Evolutionary conservation across 805 yeast genomes (phyloP).

Genomic region (Priceomyces carsonii): DNA sequence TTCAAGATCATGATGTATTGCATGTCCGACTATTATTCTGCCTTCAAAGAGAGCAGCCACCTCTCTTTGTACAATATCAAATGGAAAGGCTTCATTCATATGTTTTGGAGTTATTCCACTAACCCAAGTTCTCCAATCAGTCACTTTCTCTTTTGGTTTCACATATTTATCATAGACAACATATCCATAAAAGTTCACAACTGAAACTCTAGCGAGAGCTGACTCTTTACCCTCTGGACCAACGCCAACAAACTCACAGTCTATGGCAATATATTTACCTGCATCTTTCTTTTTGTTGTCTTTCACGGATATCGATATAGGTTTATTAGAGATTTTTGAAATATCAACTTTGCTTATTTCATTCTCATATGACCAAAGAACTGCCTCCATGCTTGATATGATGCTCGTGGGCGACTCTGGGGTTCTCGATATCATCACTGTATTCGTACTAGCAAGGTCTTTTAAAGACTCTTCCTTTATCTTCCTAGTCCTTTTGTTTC

Average conservation of each 20-base stretch:
- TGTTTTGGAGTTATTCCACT: conserved; percentile 77
- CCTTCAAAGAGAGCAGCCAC: conserved; percentile 55
- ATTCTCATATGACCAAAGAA: conserved; percentile 27
- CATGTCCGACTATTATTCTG: conserved; percentile 78
- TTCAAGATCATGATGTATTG: conserved; percentile 75
- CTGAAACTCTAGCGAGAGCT: conserved; percentile 81
- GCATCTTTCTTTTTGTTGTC: conserved; percentile 40
- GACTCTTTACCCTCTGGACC: conserved; percentile 72
- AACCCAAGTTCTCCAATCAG: conserved; percentile 93
- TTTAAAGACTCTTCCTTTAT: conserved; percentile 5
- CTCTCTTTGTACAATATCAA: conserved; percentile 62
- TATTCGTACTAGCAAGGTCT: neutral
- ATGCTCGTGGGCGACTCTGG: conserved; percentile 10
- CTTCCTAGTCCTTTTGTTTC: neutral
- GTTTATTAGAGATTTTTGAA: neutral
- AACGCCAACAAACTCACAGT: conserved; percentile 93
- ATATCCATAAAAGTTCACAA: conserved; percentile 81
- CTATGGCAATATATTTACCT: conserved; percentile 81
- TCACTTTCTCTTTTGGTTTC: conserved; percentile 69
- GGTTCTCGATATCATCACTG: conserved; percentile 1
- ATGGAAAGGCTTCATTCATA: conserved; percentile 66
- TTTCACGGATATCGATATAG: conserved; percentile 6
- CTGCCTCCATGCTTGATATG: conserved; percentile 16
- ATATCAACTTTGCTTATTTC: conserved; percentile 17
- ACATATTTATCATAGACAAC: conserved; percentile 74